phyloP scores from a whole-genome alignment of 23 red algal genomes.

The Cyanidiococcus yangmingshanensis region DNA sequence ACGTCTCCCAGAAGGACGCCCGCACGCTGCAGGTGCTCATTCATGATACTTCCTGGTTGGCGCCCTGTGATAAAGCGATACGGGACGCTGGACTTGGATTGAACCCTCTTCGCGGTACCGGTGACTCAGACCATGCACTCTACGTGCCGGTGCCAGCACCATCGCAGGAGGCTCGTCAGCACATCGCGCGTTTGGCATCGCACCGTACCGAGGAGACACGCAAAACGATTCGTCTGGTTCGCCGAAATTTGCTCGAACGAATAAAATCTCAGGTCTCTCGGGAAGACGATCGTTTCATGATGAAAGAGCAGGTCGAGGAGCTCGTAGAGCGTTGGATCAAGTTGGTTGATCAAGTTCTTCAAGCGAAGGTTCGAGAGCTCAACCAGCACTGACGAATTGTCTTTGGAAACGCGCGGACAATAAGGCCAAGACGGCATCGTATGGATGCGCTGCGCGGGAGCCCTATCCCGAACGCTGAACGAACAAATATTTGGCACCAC shows the following conservation, averaged over 20 bases:
- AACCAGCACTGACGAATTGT: neutral
- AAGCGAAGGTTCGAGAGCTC: neutral
- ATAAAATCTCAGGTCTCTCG: neutral
- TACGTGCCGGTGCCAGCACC: conserved; percentile 6
- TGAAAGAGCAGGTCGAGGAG: neutral
- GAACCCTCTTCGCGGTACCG: conserved; percentile 32
- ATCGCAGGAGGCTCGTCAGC: neutral
- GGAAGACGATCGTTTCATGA: neutral
- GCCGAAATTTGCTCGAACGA: neutral
- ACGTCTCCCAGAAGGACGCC: conserved; percentile 56
- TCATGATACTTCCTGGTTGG: conserved; percentile 39
- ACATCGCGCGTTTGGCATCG: neutral
- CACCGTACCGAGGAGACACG: neutral
- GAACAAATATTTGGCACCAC: no score
- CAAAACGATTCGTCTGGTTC: neutral
- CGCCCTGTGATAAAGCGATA: conserved; percentile 55
- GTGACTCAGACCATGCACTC: neutral
- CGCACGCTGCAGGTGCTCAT: conserved; percentile 48
- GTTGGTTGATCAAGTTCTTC: neutral
- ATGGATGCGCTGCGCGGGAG: no score
- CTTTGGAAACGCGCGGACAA: no score
- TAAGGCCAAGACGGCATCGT: no score
- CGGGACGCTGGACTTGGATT: conserved; percentile 57
- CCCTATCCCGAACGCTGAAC: no score
- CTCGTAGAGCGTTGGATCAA: neutral